Percentiles rank a stretch among this genome's conserved stretches.
These are phyloP conservation scores for Takakia lepidozioides DNA, from an alignment of 225 moss, liverwort and hornwort genomes.

Conservation along the genomic window DNA sequence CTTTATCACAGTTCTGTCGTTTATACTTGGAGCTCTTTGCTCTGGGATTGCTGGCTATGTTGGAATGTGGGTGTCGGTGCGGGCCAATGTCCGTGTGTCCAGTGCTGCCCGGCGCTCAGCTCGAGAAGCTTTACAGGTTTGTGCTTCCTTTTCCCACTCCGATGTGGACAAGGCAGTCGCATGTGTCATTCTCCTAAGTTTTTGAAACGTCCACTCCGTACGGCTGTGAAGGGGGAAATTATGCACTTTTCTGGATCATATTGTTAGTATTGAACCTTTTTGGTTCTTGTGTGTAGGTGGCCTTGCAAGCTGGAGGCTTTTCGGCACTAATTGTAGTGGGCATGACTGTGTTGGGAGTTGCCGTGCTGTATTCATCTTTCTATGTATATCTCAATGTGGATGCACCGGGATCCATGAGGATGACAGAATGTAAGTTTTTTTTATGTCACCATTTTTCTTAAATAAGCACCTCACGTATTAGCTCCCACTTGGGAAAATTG, in stretches of 20 bases:
- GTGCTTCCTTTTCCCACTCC: conserved; percentile 9
- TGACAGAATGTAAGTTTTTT: conserved; percentile 94
- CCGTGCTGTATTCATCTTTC: conserved; percentile 81
- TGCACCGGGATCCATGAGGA: conserved; percentile 50
- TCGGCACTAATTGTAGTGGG: conserved; percentile 95
- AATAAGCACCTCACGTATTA: no score
- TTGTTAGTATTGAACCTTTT: no score
- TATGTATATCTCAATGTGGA: conserved; percentile 79
- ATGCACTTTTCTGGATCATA: no score
- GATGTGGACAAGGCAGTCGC: no score
- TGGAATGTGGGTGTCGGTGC: conserved; percentile 99
- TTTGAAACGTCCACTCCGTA: no score
- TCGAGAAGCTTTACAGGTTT: conserved; percentile 82
- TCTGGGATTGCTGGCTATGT: conserved; percentile 91
- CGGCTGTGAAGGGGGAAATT: no score
- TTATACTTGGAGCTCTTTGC: conserved; percentile 89
- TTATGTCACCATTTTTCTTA: no score
- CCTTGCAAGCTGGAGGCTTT: conserved; percentile 91
- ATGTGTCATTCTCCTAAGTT: no score
- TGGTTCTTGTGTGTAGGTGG: conserved; percentile 30
- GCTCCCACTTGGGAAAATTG: no score
- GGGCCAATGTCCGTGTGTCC: conserved; percentile 96
- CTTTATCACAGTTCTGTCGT: conserved; percentile 83
- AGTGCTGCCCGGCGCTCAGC: conserved; percentile 91
- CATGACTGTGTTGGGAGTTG: conserved; percentile 93